phyloP scores from a whole-genome alignment of 129 eudicot genomes.

The Chrysanthemum seticuspe region DNA sequence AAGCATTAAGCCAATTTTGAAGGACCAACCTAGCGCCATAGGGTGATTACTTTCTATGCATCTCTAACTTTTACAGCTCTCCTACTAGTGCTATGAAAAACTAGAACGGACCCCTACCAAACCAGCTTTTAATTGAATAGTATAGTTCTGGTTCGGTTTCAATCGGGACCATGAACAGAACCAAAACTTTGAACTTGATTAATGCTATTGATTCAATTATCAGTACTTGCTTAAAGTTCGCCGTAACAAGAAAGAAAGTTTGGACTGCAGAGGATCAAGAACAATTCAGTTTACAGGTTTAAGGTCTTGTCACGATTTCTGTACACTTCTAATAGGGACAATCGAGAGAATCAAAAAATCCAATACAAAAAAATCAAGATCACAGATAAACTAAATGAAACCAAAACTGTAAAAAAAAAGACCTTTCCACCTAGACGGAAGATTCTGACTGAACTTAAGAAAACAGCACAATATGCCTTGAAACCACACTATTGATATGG shows the following conservation, averaged over 20 bases:
- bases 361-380: neutral
- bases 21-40: neutral
- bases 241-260: too few relatives aligned
- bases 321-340: neutral
- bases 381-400: conserved; percentile 1
- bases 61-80: neutral
- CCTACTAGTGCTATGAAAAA: too few relatives aligned
- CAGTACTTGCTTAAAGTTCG: too few relatives aligned
- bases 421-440: neutral
- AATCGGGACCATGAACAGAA: too few relatives aligned
- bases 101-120: too few relatives aligned
- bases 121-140: too few relatives aligned
- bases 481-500: conserved; percentile 19
- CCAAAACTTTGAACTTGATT: too few relatives aligned
- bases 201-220: too few relatives aligned
- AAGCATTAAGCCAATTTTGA: neutral
- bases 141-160: too few relatives aligned
- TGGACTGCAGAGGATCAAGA: too few relatives aligned
- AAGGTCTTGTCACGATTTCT: too few relatives aligned
- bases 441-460: neutral
- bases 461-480: conserved; percentile 17
- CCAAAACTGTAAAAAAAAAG: conserved; percentile 17
- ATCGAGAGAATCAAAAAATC: neutral
- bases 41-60: neutral
- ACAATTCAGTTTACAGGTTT: too few relatives aligned